Base-by-base conservation (phyloP, 768 basidiomycete genomes). In the Ramaria sp. region DNA sequence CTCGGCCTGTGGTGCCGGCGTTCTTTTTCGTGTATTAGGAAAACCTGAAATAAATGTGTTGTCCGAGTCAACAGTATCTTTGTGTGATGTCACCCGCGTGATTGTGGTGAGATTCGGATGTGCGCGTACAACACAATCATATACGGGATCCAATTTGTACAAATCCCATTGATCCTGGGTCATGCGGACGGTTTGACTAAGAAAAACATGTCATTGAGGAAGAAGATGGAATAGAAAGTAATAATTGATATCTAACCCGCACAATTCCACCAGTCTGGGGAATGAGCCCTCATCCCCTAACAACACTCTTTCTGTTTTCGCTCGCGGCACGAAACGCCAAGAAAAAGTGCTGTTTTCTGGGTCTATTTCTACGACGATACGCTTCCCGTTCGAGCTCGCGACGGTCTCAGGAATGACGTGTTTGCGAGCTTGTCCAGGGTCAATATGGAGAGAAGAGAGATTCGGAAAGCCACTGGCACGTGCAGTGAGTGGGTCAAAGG, bases 101-200 rank as follows among this genome's bases (percentile, higher is more conserved):
- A 71, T 68, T 13, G 59, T 61, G 16, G 67, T 58, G 9, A 60
- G 59, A n/a, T 56, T 51, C 1, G 67, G 66, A 0, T 55, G 55
- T 3, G 56, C 47, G 6, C 58, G 74, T 8, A 87, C 79, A 55
- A 69, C 66, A 62, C 87, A 90, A 22, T 78, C 75, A 59, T 89
- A 89, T n/a, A 67, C 65, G 2, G 83, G 79, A 62, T 90, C 88
- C 7, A 90, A 73, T 63, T 88, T 89, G 69, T 88, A 83, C 27
- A 89, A 81, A 57, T 90, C 88, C 88, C 88, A 90, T 64, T 88
- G 86, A 34, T 89, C 85, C 63, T 84, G 83, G 18, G 77, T 62
- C 76, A 77, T 56, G 75, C 64, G 50, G 43, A 49, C 39, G 24
- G 28, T 22, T 37, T 32, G 47, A 6, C 44, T 57, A 7, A 28